Conservation (phyloP, 208 protist genomes). For the Leishmania major region DNA sequence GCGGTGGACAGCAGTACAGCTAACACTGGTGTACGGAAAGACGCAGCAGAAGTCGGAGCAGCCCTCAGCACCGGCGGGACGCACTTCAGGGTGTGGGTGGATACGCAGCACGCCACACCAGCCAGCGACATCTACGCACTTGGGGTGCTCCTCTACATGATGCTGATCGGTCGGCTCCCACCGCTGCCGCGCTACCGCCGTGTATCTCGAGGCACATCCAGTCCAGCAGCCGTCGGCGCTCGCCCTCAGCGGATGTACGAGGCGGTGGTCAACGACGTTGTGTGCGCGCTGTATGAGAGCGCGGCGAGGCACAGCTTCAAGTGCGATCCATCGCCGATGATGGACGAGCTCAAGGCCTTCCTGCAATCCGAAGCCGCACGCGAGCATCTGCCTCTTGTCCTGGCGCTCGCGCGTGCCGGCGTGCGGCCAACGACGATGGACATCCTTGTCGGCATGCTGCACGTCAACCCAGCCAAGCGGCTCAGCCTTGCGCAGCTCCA, state of each 20-base stretch:
- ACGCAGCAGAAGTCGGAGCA: neutral
- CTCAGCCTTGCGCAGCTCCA: constrained; percentile 37
- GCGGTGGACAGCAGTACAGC: neutral
- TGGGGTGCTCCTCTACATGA: constrained; percentile 63
- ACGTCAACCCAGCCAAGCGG: constrained; percentile 33
- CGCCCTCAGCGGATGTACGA: constrained; percentile 2
- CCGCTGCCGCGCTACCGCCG: constrained; percentile 33
- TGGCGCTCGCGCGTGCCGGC: constrained; percentile 22
- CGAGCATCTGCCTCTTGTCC: constrained; percentile 14
- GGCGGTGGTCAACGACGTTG: constrained; percentile 6
- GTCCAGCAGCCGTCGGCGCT: neutral
- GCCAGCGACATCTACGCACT: constrained; percentile 61
- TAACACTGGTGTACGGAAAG: neutral
- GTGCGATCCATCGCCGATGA: neutral
- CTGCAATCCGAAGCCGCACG: constrained; percentile 9
- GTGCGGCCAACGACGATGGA: constrained; percentile 19
- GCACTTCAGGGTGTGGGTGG: constrained; percentile 18
- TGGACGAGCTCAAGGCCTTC: constrained; percentile 14
- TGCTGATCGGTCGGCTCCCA: constrained; percentile 47
- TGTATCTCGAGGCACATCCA: neutral
- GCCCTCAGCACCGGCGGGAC: neutral
- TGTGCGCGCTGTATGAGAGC: constrained; percentile 15
- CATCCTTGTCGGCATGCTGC: constrained; percentile 34
- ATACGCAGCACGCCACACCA: neutral
- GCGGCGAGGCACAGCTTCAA: neutral